Evolutionary conservation across 805 yeast genomes (phyloP), one percentile per base, ranked within the genome.

Genomic region (Saccharomycopsis oosterbeekiorum): DNA sequence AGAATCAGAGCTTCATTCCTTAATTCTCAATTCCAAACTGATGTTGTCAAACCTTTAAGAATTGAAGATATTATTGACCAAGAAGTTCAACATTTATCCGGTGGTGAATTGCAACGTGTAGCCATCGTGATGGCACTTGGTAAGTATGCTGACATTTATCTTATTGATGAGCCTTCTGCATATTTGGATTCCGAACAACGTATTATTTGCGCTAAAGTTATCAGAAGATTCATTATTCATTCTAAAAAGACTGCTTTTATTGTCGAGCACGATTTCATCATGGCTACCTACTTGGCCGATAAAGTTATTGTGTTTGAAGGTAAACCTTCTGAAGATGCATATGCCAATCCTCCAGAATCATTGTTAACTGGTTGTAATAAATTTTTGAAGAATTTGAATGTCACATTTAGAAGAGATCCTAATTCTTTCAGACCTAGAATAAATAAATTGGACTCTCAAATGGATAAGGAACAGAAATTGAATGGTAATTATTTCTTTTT

Each of bases 91-190:
- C 89, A 90, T 69, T 80, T 94, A 75, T 92, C 97, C 57, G 99
- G 99, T 79, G 99, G 99, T 85, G 99, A 94, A 80, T 82, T 94
- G 79, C 99, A 94, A 79, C 88, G 99, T 81, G 99, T 94, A 64
- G 99, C 99, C 66, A 93, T 94, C 76, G 96, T 91, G 42, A 81
- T 94, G 73, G 85, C 98, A 4, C 80, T 94, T 64, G 99, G 99
- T 83, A 78, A 86, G 58, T 89, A 89, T 19, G 98, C 99, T 36
- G 99, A 94, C 75, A 89, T 94, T 68, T 94, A 94, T 74, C 82
- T 94, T 73, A 94, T 94, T 68, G 99, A 94, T 76, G 99, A 94
- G 78, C 99, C 99, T 57, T 91, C 97, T 65, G 99, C 99, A 24
- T 94, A 94, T 77, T 83, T 94, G 75, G 99, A 94, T 78, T 93